Percentiles rank a stretch among this genome's conserved stretches.
phyloP scores from a whole-genome alignment of 2,329 filamentous ascomycete genomes.

The Stagonosporopsis vannaccii region DNA sequence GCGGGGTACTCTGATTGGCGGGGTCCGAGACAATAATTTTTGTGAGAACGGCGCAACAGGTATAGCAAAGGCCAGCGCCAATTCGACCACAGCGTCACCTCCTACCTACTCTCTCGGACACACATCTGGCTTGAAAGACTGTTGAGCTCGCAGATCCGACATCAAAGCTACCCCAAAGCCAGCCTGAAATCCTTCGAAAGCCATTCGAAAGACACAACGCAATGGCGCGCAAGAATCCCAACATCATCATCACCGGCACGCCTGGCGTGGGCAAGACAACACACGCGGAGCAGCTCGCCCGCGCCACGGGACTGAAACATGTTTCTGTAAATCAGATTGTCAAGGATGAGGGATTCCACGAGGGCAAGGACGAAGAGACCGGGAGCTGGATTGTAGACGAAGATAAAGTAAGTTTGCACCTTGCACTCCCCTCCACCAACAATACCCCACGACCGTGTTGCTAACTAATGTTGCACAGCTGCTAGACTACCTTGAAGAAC shows the following conservation, averaged over 20 bases:
- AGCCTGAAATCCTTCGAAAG: no score
- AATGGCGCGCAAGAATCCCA: constrained; percentile 66
- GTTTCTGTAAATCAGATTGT: constrained; percentile 90
- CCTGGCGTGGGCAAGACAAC: constrained; percentile 96
- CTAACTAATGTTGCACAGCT: constrained; percentile 59
- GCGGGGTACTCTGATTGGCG: constrained; percentile 13
- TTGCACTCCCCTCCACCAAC: not conserved
- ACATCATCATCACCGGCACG: constrained; percentile 94
- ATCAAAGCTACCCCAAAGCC: not conserved
- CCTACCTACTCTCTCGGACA: not conserved
- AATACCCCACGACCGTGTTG: not conserved
- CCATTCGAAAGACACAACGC: no score
- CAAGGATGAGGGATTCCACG: constrained; percentile 86
- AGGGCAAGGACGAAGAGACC: constrained; percentile 84
- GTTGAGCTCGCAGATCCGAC: not conserved
- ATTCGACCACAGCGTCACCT: not conserved
- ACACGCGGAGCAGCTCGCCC: constrained; percentile 82
- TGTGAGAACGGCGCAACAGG: not conserved
- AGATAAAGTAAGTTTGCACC: constrained; percentile 72
- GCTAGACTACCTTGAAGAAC: constrained; percentile 86
- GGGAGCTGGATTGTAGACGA: constrained; percentile 95
- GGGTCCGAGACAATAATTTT: constrained; percentile 13
- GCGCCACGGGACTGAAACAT: constrained; percentile 79
- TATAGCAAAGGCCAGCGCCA: not conserved
- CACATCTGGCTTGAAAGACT: not conserved